Base-by-base conservation (phyloP, 2,329 filamentous ascomycete genomes). In the Fusarium acutatum region DNA sequence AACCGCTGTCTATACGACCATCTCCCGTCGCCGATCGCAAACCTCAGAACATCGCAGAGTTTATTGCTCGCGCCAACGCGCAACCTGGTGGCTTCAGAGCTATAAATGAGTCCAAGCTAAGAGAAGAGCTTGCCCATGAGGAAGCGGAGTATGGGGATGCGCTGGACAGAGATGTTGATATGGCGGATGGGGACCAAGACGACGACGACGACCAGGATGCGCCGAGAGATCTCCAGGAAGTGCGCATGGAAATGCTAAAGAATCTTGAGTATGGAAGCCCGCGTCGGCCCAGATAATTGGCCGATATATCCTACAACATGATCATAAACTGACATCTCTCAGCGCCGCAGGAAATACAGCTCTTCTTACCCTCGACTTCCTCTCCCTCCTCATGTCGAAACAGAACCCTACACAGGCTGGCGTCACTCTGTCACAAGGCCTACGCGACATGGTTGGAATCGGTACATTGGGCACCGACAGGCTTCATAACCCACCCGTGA, bases 381-480 rank as follows among this genome's bases (percentile, higher is more conserved):
- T 97, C 63, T 97, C 95, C 35, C 88, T 97, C 12, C 86, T 97
- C 3, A 86, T 96, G 22, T 94, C 94, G n/a, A 95, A 95, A 80
- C 90, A 96, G 79, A 86, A 86, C n/a, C 93, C 94, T 1, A 89
- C 88, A 14, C 89, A 92, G 72, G 93, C 92, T 10, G 87, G 90
- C 75, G 82, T 86, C 52, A 94, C 94, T 9, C 88, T 97, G 70
- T 94, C 93, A 2, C 87, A 89, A 20, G 86, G 86, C 26, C 85
- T 97, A 26, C 93, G 93, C 77, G 88, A 93, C 15, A 86, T 89
- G 69, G 90, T 94, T 15, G 93, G 94, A 18, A 88, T 92, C 40
- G 94, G 94, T 17, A 94, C 93, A 3, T 84, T 97, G 41, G 93
- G 92, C 24, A 87, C 89, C 7, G 91, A 93, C 57, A 88, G 89